Evolutionary conservation across 164 flowering plant genomes (phyloP), one percentile per base, ranked within the genome.

Genomic region (Houttuynia cordata): DNA sequence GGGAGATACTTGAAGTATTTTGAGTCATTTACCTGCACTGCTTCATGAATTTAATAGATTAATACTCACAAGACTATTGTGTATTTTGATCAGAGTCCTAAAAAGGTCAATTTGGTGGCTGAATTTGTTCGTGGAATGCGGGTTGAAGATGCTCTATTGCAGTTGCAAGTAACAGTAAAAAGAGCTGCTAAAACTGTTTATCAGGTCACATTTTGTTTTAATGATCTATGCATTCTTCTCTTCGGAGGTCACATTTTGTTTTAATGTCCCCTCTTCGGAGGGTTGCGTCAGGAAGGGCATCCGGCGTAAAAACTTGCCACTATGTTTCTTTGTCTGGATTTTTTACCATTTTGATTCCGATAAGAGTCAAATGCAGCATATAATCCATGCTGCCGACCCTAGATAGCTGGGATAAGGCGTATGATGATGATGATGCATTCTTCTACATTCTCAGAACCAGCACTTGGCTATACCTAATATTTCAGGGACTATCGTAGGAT

Each of bases 121-220:
- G 82, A 84, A 39, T 77, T 93, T 64, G 92, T 93, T 64, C 91
- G 99, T 68, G 97, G 99, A 51, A 93, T 90, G 99, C 99, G 91
- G 47, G 97, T 90, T 64, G 95, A 93, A 78, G 97, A 93, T 80
- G 99, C 99, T 56, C 62, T 90, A 40, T 57, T 90, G 80, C 99
- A 93, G 77, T 72, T 93, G 70, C 96, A 93, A 73, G 82, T 93
- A 55, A 86, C 95, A 6, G 73, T 90, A 30, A 93, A 90, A 70
- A 87, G 97, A 68, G 96, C 99, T 54, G 52, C 96, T 42, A 80
- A 86, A 70, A 83, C 93, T 70, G 97, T 93, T 25, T 88, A 86
- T 75, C 92, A 85, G 96, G 99, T 93, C 20, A 15, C 37, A 30
- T 2, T 30, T 30, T 30, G 4, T 30, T 10, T 42, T n/a, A n/a